Base-by-base conservation (phyloP, 2,329 filamentous ascomycete species). In the Ascochyta koolunga region DNA sequence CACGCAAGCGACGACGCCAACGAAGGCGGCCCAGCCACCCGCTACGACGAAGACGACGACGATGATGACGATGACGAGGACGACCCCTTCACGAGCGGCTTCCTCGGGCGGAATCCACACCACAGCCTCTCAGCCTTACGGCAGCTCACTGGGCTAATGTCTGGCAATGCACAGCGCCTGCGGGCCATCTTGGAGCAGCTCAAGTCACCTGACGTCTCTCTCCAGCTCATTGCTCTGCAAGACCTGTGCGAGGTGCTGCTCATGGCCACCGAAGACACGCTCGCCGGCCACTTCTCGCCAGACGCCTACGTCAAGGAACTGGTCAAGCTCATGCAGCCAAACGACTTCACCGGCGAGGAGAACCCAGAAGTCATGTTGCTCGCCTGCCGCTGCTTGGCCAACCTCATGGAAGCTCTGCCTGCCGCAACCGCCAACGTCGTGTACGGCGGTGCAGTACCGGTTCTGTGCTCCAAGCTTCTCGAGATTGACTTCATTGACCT, bases 401-500 rank as follows among this genome's bases (percentile, higher is more conserved):
- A 99, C 72, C 77, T 99, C 50, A 99, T 99, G 95, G 95, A 99
- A 74, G 96, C 93, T 22, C 80, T 99, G 25, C 93, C 95, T 18
- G 88, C 91, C 29, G 93, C 93, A 52, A 95, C 95, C 42, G 90
- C 92, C 11, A 97, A 96, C 71, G 92, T 99, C 13, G 95, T 98
- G 4, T 98, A 98, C 71, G 93, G 93, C n/a, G 91, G 92, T 43
- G 95, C 95, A 29, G 95, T 99, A 5, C 93, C 95, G 2, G 87
- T 99, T 11, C 80, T 99, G 22, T 98, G 95, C 77, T 90, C 93
- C 70, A 99, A 98, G 76, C 82, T 99, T 25, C 82, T 98, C 56
- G 93, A 98, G 76, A 98, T 98, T 39, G 89, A 93, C 58, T 99
- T 93, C 74, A 99, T 99, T 72, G 95, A 99, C 74, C 82, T 99